These are phyloP conservation scores for Tripterygium wilfordii DNA, from an alignment of 177 flowering plant genomes.

Conservation along the genomic window DNA sequence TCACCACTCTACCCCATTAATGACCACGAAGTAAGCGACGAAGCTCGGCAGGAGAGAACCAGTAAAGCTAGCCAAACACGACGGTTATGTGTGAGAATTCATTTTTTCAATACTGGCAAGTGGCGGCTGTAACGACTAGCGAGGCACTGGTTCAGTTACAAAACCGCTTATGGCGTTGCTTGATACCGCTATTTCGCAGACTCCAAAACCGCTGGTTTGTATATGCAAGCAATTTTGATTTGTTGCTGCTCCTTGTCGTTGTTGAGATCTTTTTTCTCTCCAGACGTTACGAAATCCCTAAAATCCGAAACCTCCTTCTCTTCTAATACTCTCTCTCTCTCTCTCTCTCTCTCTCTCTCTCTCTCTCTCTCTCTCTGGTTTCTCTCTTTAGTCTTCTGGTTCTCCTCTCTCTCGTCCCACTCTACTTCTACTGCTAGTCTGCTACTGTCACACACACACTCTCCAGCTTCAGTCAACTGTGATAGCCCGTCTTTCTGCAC, in stretches of 20 bases:
- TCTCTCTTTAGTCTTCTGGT: not conserved
- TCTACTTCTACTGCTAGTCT: too few relatives aligned
- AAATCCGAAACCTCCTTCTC: constrained; percentile 12
- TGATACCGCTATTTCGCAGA: not conserved
- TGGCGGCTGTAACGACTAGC: constrained; percentile 6
- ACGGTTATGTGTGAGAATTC: constrained; percentile 14
- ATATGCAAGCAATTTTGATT: too few relatives aligned
- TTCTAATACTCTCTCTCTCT: not conserved
- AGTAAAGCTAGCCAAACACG: constrained; percentile 5
- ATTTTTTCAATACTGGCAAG: constrained; percentile 3
- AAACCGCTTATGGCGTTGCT: constrained; percentile 16
- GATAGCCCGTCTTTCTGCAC: too few relatives aligned
- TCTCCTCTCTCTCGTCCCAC: too few relatives aligned
- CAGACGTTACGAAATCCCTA: constrained; percentile 20
- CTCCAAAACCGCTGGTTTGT: constrained; percentile 3
- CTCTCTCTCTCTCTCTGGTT: constrained; percentile 2
- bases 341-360: constrained; percentile 12
- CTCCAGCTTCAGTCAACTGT: too few relatives aligned
- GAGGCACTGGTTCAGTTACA: constrained; percentile 25
- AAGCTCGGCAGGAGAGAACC: not conserved
- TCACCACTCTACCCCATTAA: constrained; percentile 25
- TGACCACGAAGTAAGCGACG: constrained; percentile 2
- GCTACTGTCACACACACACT: too few relatives aligned
- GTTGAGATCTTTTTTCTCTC: constrained; percentile 1
- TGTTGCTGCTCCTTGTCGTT: not conserved